Evolutionary conservation across 164 flowering plant genomes (phyloP).

Genomic region (Macadamia tetraphylla): DNA sequence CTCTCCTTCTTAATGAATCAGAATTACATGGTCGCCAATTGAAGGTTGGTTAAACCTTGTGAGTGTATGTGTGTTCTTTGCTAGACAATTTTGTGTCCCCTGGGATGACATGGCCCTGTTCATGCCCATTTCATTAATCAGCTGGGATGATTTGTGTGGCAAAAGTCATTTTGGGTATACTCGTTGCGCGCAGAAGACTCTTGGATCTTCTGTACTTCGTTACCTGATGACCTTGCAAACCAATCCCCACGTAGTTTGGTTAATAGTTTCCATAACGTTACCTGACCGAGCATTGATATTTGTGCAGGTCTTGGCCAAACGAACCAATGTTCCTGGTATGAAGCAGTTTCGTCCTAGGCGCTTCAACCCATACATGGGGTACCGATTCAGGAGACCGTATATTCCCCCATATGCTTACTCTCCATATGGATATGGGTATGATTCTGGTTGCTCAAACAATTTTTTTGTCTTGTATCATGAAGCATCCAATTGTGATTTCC

Average conservation of each 20-base stretch:
- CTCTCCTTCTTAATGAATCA: slow-evolving; percentile 55
- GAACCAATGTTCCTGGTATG: slow-evolving; percentile 71
- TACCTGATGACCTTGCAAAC: neutral
- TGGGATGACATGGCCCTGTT: too few relatives aligned
- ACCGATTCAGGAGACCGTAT: slow-evolving; percentile 33
- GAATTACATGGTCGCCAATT: slow-evolving; percentile 68
- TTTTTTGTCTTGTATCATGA: neutral
- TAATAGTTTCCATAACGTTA: neutral
- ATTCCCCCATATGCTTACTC: slow-evolving; percentile 40
- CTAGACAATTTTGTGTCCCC: too few relatives aligned
- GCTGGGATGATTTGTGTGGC: too few relatives aligned
- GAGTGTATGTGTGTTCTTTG: neutral
- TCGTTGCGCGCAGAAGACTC: too few relatives aligned
- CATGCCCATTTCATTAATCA: too few relatives aligned
- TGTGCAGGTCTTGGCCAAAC: slow-evolving; percentile 47
- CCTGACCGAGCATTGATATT: neutral
- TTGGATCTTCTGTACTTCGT: too few relatives aligned
- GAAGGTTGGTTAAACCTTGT: slow-evolving; percentile 29
- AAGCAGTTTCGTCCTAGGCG: slow-evolving; percentile 51
- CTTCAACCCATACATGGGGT: slow-evolving; percentile 35
- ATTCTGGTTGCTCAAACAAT: neutral
- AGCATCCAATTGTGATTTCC: neutral
- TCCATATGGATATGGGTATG: slow-evolving; percentile 69
- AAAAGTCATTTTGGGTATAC: too few relatives aligned
- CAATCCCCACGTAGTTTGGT: neutral